Evolutionary conservation across 495 filamentous ascomycete species (phyloP), one percentile per base, ranked within the genome.

Genomic region (Podospora pseudoanserina): DNA sequence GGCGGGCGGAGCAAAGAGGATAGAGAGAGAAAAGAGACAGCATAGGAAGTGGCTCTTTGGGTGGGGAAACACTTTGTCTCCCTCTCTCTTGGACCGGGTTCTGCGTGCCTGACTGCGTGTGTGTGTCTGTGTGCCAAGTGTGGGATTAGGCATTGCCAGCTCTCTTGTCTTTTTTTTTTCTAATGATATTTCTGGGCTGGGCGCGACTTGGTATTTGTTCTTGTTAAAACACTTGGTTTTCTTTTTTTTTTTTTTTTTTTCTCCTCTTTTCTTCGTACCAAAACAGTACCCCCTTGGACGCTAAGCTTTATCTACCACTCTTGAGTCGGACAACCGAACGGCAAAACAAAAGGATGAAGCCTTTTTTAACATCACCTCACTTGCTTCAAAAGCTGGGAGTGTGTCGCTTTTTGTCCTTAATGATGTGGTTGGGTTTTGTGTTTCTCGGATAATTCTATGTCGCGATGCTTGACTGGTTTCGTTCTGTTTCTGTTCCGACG

Each of bases 81-180:
- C 13, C 39, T 49, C 39, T 49, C 13, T 49, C 39, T 16, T 49
- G 4, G 39, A 49, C 39, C 1, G 4, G 39, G 39, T 49, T 13
- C 5, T 49, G 39, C 13, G 9, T 32, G 39, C 13, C 15, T 49
- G 30, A 5, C 30, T 32, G 4, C 7, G 30, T 32, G 30, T 49
- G 13, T 13, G 15, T 39, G 34, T 39, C 34, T 39, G 34, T 49
- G 39, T 49, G 39, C 39, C 13, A 11, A 2, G 9, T 49, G 39
- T 49, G 39, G 39, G 39, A 49, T 13, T 13, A 49, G 39, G 39
- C 9, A 11, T 20, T 58, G 56, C 20, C 56, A 72, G 64, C 67
- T 78, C 73, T 72, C 74, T 53, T 64, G 64, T 72, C 72, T 71
- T 67, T 71, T 65, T 56, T 70, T 71, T 65, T 56, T 73, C 70